Evolutionary conservation across 441 rosid species (phyloP).

Genomic region (Populus hybrid): DNA sequence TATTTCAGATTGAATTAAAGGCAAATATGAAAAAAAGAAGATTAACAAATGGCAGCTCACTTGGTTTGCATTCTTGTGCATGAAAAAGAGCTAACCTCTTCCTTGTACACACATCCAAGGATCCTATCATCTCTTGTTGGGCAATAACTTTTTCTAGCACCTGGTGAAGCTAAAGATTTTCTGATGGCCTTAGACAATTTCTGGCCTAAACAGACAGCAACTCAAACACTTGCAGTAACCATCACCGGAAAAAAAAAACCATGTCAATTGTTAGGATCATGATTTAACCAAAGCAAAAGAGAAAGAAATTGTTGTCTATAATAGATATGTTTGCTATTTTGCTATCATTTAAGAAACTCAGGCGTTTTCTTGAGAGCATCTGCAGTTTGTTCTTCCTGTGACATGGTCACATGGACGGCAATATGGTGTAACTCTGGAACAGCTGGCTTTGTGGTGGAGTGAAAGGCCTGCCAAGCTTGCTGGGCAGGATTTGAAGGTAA

Average conservation of each 20-base stretch:
- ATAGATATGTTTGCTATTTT: neutral
- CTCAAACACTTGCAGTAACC: neutral
- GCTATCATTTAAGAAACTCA: conserved; percentile 14
- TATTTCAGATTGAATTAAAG: neutral
- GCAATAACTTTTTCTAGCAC: neutral
- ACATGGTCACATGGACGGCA: conserved; percentile 85
- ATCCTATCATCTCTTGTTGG: neutral
- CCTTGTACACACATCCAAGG: neutral
- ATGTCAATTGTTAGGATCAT: neutral
- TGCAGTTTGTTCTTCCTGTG: conserved; percentile 93
- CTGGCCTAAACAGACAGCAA: neutral
- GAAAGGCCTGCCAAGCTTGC: conserved; percentile 85
- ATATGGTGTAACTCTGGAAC: conserved; percentile 70
- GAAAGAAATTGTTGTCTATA: neutral
- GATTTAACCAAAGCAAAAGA: neutral
- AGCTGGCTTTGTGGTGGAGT: conserved; percentile 83
- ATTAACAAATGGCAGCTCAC: neutral
- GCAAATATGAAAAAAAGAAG: neutral
- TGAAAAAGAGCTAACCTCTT: neutral
- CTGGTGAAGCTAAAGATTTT: neutral
- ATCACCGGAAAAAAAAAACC: neutral
- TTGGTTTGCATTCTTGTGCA: neutral
- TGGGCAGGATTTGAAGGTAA: conserved; percentile 65
- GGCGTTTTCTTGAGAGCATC: conserved; percentile 30
- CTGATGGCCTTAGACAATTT: neutral